Evolutionary conservation across 2,329 filamentous ascomycete species (phyloP), one percentile per base, ranked within the genome.

Genomic region (Fusarium concolor): DNA sequence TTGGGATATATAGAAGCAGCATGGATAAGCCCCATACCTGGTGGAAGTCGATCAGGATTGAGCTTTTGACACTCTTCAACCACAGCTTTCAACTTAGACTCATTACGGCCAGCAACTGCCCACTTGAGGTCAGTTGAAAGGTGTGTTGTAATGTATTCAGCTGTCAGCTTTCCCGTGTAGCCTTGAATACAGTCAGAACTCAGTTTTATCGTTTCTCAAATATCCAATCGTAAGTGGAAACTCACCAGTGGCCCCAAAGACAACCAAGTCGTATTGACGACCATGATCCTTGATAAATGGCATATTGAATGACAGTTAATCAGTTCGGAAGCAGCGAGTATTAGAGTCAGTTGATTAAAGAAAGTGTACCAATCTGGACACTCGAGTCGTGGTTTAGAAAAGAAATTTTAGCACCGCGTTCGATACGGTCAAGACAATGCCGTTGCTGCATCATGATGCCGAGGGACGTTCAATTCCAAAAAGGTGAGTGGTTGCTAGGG

Each of bases 101-200:
- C 82, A n/a, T 92, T 94, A 26, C 94, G 91, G 29, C 94, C 94
- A 44, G 93, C 92, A 56, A 97, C 83, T 15, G 93, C 94, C 94
- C 94, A 97, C 82, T 89, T 93, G 65, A 97, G 78, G 76, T 93
- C 87, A 18, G 91, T 92, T 0, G 94, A 91, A 2, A 93, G 83
- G 68, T 87, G 81, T 15, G 84, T 85, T 52, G 89, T 85, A 73
- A 97, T 90, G 78, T 96, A 89, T 77, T 96, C 90, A 28, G 90
- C 90, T 4, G 89, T 89, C 70, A 92, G 84, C 68, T 88, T 90
- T 38, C 94, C 94, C 0, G 94, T 97, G 79, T 96, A 97, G 28
- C 94, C 94, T 76, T 47, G n/a, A 37, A 28, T 56, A 50, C 26
- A 33, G 54, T 70, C 50, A 74, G 61, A 29, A 28, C 50, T 37